A percentile compares a stretch with the other conserved stretches of the same genome.
Evolutionary conservation across 768 basidiomycete genomes (phyloP).

Genomic region (Auricularia sp.): DNA sequence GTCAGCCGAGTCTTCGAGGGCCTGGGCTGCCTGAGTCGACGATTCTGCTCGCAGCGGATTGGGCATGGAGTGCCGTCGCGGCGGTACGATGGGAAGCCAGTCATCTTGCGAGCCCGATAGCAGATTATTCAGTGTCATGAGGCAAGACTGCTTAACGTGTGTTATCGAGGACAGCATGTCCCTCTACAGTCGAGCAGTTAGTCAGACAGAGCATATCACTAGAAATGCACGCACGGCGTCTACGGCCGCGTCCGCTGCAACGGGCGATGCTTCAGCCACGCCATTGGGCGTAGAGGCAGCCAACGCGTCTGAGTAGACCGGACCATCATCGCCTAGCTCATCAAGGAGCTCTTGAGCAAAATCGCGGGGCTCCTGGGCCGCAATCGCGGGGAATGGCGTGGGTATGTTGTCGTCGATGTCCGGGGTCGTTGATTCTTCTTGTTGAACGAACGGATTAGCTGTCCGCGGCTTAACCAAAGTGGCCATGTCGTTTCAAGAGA

Average conservation of each 20-base stretch:
- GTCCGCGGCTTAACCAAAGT: not conserved
- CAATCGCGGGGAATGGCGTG: not conserved
- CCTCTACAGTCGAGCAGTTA: not conserved
- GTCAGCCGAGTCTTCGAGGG: not conserved
- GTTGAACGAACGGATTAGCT: not conserved
- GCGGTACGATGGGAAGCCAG: slow-evolving; percentile 49
- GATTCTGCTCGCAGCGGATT: slow-evolving; percentile 21
- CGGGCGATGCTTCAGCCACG: not conserved
- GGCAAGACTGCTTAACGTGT: slow-evolving; percentile 61
- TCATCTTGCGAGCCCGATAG: slow-evolving; percentile 37
- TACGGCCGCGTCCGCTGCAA: not conserved
- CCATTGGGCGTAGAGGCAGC: not conserved
- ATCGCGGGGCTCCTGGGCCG: not conserved
- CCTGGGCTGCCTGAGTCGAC: slow-evolving; percentile 11
- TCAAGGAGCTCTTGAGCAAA: slow-evolving; percentile 1
- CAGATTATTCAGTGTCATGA: slow-evolving; percentile 64
- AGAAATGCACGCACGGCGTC: not conserved
- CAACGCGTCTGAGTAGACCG: not conserved
- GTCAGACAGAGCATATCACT: no score
- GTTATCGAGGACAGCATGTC: slow-evolving; percentile 45
- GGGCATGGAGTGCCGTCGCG: slow-evolving; percentile 54
- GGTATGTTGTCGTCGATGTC: not conserved
- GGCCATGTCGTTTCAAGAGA: not conserved
- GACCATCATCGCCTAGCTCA: not conserved
- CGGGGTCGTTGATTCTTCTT: not conserved